Base-by-base conservation (phyloP, 192 early-diverging fungal genomes). In the Martensiomyces pterosporus region DNA sequence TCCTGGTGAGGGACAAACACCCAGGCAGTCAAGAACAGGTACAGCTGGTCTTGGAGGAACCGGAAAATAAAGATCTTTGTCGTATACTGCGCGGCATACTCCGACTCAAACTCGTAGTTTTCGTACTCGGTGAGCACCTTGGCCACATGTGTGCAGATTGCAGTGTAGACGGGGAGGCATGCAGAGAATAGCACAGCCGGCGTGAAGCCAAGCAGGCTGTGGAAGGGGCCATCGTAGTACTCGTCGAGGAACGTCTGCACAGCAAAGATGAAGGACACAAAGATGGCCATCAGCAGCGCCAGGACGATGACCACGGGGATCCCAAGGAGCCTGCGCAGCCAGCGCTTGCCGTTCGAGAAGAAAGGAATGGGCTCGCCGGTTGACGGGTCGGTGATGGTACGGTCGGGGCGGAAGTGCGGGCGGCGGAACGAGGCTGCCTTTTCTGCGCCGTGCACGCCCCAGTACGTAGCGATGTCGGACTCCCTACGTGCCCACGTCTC, bases 11-110 rank as follows among this genome's bases (percentile, higher is more conserved):
- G 94, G 60, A 97, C 90, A 64, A 90, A 89, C 22, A 92, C 54
- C 79, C 87, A 91, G 4, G 86, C 89, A n/a, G 84, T 86, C 64
- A 94, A 70, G 37, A 93, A 84, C 54, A 94, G 77, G 9, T 91
- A 86, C 13, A 94, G 75, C 63, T 90, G 88, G 40, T 85, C 80
- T 16, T 87, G 79, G 29, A 97, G 70, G 45, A 87, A 90, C 33
- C 85, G 87, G 51, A 92, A 83, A 35, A 91, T 79, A 62, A 94
- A 97, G 19, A 94, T 80, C 67, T 94, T 94, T 52, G 85, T 79
- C 6, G 90, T 80, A 23, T 83, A 73, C 41, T 83, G 79, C 43
- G 80, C 78, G 35, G 83, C 83, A 52, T 89, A 79, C 43, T 80
- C 66, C 8, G 83, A 67, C 24, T 82, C 81, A 13, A 86, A 87